phyloP scores from a whole-genome alignment of 768 basidiomycete genomes.

The Mycena maculata region DNA sequence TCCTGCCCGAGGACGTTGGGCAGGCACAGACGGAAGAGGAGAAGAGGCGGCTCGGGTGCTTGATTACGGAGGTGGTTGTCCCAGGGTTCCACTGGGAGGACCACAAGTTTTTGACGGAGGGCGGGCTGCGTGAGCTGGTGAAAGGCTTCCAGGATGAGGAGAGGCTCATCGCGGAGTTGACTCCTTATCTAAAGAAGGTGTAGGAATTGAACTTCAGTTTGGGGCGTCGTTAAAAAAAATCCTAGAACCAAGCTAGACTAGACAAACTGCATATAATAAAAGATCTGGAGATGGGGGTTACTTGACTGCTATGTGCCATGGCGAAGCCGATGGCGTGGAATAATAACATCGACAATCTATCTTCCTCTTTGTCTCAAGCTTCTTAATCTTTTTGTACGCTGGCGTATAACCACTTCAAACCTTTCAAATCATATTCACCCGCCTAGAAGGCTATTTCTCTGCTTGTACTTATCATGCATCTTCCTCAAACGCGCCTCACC shows the following conservation, averaged over 20 bases:
- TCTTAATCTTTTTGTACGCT: slow-evolving; percentile 9
- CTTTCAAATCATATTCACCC: not conserved
- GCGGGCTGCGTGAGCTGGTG: slow-evolving; percentile 50
- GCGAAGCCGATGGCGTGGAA: no score
- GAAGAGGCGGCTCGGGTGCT: slow-evolving; percentile 54
- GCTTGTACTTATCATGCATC: slow-evolving; percentile 1
- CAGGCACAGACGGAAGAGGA: slow-evolving; percentile 42
- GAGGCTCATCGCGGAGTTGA: slow-evolving; percentile 6
- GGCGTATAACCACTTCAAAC: slow-evolving; percentile 3
- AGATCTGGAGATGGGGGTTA: not conserved
- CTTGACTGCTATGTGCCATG: no score
- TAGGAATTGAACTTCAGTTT: not conserved
- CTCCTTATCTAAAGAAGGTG: not conserved
- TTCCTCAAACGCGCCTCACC: not conserved
- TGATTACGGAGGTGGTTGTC: slow-evolving; percentile 72
- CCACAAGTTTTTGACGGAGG: slow-evolving; percentile 56
- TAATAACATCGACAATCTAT: not conserved
- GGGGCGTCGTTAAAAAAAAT: no score
- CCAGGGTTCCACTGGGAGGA: slow-evolving; percentile 68
- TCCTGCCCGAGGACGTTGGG: slow-evolving; percentile 56
- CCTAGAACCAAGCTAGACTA: no score
- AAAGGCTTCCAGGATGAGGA: slow-evolving; percentile 10
- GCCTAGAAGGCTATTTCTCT: not conserved
- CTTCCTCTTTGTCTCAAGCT: not conserved
- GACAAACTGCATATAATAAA: not conserved